These are phyloP conservation scores for Lycium ferocissimum DNA, from an alignment of 257 asterid species.

Conservation along the genomic window DNA sequence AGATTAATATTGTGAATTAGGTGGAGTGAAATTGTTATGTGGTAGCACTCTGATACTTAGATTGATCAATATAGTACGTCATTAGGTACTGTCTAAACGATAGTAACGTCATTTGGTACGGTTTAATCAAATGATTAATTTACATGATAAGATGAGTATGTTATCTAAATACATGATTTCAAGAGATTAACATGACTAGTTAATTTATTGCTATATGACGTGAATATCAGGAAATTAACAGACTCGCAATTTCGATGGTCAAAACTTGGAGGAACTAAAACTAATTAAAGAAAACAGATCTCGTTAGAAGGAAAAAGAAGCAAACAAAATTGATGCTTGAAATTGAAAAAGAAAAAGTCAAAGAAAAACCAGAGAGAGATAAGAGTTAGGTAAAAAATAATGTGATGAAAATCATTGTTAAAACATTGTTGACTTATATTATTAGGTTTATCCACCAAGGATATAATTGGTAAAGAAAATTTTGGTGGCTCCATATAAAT, in stretches of 20 bases:
- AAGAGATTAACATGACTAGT: not conserved
- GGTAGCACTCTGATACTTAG: too few species aligned
- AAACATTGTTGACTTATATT: not conserved
- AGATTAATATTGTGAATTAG: too few species aligned
- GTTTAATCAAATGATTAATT: not conserved
- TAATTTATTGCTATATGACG: not conserved
- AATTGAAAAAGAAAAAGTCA: not conserved
- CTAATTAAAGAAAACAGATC: not conserved
- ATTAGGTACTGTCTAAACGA: too few species aligned
- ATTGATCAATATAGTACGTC: not conserved
- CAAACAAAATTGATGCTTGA: not conserved
- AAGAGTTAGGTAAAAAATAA: not conserved
- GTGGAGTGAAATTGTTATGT: too few species aligned
- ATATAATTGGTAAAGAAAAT: conserved; percentile 1
- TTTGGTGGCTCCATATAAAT: conserved; percentile 15
- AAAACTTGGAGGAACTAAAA: not conserved
- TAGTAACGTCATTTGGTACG: not conserved
- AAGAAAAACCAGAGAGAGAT: not conserved
- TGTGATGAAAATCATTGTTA: not conserved
- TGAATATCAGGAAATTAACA: not conserved
- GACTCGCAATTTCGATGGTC: not conserved
- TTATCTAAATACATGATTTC: not conserved
- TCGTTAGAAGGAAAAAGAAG: not conserved
- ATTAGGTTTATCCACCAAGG: conserved; percentile 2
- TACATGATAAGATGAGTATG: not conserved